Base-by-base conservation (phyloP, 371 early-diverging fungal species). In the Actinomucor elegans region DNA sequence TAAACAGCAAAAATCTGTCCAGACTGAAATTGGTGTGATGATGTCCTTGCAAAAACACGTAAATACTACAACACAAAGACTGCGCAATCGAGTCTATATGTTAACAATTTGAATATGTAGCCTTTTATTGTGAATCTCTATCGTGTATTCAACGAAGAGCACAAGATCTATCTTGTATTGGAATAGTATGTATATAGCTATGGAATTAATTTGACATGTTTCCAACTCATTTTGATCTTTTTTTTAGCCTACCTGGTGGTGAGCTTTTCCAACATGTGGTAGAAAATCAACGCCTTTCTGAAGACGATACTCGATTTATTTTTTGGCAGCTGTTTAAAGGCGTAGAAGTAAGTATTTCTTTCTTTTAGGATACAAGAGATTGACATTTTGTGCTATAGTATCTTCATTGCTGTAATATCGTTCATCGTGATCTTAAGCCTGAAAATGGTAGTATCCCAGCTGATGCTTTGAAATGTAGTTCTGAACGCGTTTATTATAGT, bases 201-300 rank as follows among this genome's bases (percentile, higher is more conserved):
- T n/a, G n/a, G n/a, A n/a, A n/a, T n/a, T n/a, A n/a, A n/a, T n/a
- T n/a, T n/a, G n/a, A n/a, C n/a, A n/a, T n/a, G 12, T 1, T 35
- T 36, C 11, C 34, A 14, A 15, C 27, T 0, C 4, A 27, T 21
- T 0, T 27, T 3, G 5, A 32, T 31, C 31, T 18, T 18, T 21
- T 7, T 42, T 5, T 6, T 59, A 83, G 86, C 38, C 81, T 83
- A 0, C 59, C 57, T 27, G 94, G 88, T 46, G 97, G 97, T 21
- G 98, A 98, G 64, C 67, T 98, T n/a, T 98, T 97, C 65, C 93
- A 95, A 34, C 86, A 88, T 28, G 91, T 97, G 37, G 86, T 90
- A 6, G 71, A 77, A 21, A 81, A 84, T 23, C 85, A 86, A 34
- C 70, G 71, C 20, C 83, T 94, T 48, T 70, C 84, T 10, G 97